phyloP scores from a whole-genome alignment of 2,329 filamentous ascomycete species.

The Allantophomopsis cytisporea region DNA sequence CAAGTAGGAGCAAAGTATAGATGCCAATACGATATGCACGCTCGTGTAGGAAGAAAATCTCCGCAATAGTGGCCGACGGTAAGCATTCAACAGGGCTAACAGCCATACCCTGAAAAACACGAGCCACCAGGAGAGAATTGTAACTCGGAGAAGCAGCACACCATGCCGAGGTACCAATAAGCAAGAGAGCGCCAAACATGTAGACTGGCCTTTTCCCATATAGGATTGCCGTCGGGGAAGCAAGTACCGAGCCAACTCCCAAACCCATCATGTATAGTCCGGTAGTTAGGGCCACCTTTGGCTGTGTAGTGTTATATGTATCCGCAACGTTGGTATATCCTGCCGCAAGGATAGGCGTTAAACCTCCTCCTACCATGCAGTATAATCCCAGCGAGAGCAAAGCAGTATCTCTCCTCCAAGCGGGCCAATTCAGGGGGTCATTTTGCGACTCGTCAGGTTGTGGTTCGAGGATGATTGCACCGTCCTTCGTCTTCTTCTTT shows the following conservation, averaged over 20 bases:
- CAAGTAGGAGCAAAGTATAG: slow-evolving; percentile 77
- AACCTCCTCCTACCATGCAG: slow-evolving; percentile 85
- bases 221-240: slow-evolving; percentile 81
- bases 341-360: slow-evolving; percentile 80
- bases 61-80: slow-evolving; percentile 84
- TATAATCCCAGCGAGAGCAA: slow-evolving; percentile 78
- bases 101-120: slow-evolving; percentile 78
- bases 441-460: slow-evolving; percentile 86
- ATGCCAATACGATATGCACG: slow-evolving; percentile 86
- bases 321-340: slow-evolving; percentile 73
- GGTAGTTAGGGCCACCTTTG: slow-evolving; percentile 72
- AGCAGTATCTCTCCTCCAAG: slow-evolving; percentile 67
- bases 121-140: slow-evolving; percentile 62
- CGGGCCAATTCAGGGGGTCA: slow-evolving; percentile 85
- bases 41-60: slow-evolving; percentile 94
- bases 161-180: slow-evolving; percentile 68
- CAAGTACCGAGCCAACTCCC: slow-evolving; percentile 70
- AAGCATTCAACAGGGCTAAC: slow-evolving; percentile 87
- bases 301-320: slow-evolving; percentile 50
- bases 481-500: slow-evolving; percentile 70
- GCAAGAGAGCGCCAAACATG: slow-evolving; percentile 62
- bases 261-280: slow-evolving; percentile 91
- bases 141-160: slow-evolving; percentile 76
- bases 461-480: slow-evolving; percentile 75
- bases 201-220: slow-evolving; percentile 89